Evolutionary conservation across 225 moss, liverwort and hornwort genomes (phyloP), one percentile per base, ranked within the genome.

Genomic region (Physcomitrium patens): DNA sequence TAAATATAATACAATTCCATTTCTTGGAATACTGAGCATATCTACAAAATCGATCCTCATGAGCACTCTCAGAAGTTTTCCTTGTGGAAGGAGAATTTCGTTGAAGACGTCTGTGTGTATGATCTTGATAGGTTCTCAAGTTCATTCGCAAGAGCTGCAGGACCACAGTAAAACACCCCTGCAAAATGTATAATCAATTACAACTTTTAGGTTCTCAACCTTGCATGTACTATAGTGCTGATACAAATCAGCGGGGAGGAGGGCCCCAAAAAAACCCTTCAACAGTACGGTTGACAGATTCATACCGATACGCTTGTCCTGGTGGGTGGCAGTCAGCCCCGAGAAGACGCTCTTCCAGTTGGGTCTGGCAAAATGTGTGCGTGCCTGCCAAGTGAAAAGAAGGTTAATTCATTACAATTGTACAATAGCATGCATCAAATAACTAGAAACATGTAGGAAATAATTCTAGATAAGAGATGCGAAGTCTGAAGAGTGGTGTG

Each of bases 331-430:
- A 0, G 99, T 93, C 45, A 99, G 80, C 74, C 76, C 86, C 65
- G 95, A 99, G 74, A 99, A 99, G 42, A 99, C 99, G 14, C 92
- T 99, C 82, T 93, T 95, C 99, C 99, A 99, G 43, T 99, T 93
- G 3, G 99, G 99, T 17, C 95, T 93, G 15, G 93, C 95, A 73
- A 99, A 99, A 82, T 99, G 99, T 61, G 99, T 99, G 68, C 94
- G 89, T 49, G 99, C 99, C 99, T 99, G 80, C 55, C 13, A 60
- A 67, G 22, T 27, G 60, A 5, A 57, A 51, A 12, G 16, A 23
- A 63, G 23, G 49, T 63, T 16, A 66, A 22, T 17, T 45, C 9
- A 4, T 53, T 24, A 9, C 41, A 55, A 45, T 19, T 50, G 48
- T 13, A 23, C 27, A 15, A 22, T 22, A 50, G 22, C 71, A 72